phyloP scores from a whole-genome alignment of 129 eudicot species.

The Ambrosia trifida region DNA sequence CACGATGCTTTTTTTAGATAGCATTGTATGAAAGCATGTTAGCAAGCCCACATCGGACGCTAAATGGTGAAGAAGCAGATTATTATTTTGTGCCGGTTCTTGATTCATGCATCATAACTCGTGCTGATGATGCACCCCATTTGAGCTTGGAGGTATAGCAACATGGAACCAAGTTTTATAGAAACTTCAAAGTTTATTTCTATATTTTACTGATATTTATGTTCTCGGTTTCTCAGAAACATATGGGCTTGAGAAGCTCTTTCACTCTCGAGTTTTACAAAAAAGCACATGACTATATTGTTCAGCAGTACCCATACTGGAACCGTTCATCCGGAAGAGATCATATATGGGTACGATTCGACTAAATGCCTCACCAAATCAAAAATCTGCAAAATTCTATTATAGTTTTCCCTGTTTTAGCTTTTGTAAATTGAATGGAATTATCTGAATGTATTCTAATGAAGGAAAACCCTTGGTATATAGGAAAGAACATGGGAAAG shows the following conservation, averaged over 20 bases:
- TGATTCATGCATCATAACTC: slow-evolving; percentile 91
- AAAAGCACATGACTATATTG: slow-evolving; percentile 76
- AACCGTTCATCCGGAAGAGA: slow-evolving; percentile 87
- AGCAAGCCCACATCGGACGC: slow-evolving; percentile 82
- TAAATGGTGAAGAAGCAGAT: slow-evolving; percentile 96
- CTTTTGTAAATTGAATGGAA: too few relatives aligned
- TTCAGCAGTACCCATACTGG: slow-evolving; percentile 79
- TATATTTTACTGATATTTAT: neutral
- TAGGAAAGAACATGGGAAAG: too few relatives aligned
- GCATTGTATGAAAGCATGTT: slow-evolving; percentile 81
- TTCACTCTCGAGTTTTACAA: slow-evolving; percentile 74
- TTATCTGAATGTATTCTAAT: too few relatives aligned
- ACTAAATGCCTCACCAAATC: neutral
- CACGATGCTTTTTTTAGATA: slow-evolving; percentile 57
- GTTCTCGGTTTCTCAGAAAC: slow-evolving; percentile 45
- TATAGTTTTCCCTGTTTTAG: too few relatives aligned
- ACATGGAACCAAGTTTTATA: neutral
- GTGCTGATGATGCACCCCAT: slow-evolving; percentile 99
- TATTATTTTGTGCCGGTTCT: slow-evolving; percentile 93
- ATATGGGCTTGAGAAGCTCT: slow-evolving; percentile 80
- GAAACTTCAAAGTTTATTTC: neutral
- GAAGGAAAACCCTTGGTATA: too few relatives aligned
- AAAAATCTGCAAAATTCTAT: too few relatives aligned
- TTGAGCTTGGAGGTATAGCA: slow-evolving; percentile 66
- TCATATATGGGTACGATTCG: slow-evolving; percentile 86